phyloP scores from a whole-genome alignment of 805 yeast genomes.

The Sugiyamaella lignohabitans region DNA sequence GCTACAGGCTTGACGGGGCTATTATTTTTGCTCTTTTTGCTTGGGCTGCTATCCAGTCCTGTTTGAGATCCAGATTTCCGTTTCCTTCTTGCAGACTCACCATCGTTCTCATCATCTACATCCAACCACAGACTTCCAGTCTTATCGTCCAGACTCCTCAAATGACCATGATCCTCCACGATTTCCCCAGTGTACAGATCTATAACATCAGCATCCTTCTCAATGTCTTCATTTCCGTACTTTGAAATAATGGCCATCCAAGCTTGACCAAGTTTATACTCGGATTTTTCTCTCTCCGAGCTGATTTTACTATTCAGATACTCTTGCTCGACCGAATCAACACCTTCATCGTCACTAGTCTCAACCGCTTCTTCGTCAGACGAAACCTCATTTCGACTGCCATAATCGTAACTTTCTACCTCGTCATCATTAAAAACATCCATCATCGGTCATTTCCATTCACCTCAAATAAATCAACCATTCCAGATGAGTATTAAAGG shows the following conservation, averaged over 20 bases:
- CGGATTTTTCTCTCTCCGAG: slow-evolving; percentile 15
- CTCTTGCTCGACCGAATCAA: neutral
- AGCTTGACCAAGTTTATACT: slow-evolving; percentile 23
- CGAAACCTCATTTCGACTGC: neutral
- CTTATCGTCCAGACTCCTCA: slow-evolving; percentile 38
- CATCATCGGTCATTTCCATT: too few relatives aligned
- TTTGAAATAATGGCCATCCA: slow-evolving; percentile 33
- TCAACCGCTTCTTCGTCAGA: slow-evolving; percentile 3
- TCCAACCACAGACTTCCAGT: neutral
- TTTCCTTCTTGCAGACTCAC: too few relatives aligned
- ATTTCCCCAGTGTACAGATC: slow-evolving; percentile 61
- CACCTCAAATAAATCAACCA: too few relatives aligned
- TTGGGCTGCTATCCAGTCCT: too few relatives aligned
- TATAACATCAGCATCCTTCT: slow-evolving; percentile 35
- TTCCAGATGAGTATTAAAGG: too few relatives aligned
- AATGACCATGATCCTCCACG: slow-evolving; percentile 62
- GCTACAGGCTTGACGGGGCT: too few relatives aligned
- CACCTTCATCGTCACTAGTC: slow-evolving; percentile 6
- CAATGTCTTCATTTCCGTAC: slow-evolving; percentile 28
- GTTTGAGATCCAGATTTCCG: too few relatives aligned
- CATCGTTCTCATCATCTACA: too few relatives aligned
- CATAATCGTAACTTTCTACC: too few relatives aligned
- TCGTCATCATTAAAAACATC: too few relatives aligned
- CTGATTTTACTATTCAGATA: slow-evolving; percentile 1
- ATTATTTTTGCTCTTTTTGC: too few relatives aligned